These are phyloP conservation scores for Geotrichum carabidarum DNA, from an alignment of 1,139 yeast genomes.

Conservation along the genomic window DNA sequence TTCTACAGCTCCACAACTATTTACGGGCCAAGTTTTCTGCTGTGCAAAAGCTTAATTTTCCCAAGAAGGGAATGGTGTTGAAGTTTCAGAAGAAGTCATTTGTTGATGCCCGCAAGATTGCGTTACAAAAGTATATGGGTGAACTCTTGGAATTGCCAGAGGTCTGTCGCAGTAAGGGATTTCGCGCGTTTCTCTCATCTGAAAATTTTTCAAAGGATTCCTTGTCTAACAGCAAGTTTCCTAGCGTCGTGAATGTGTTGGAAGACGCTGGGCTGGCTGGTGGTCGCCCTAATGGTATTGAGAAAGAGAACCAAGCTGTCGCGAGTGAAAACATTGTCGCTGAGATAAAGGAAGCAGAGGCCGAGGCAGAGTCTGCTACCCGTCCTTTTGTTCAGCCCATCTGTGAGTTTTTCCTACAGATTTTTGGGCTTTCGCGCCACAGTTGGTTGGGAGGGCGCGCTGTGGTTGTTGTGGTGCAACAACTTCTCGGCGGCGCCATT, in stretches of 20 bases:
- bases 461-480: slow-evolving; percentile 72
- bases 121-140: slow-evolving; percentile 59
- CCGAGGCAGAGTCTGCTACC: slow-evolving; percentile 15
- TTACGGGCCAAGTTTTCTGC: slow-evolving; percentile 51
- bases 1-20: slow-evolving; percentile 64
- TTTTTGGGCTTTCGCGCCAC: slow-evolving; percentile 63
- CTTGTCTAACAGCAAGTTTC: slow-evolving; percentile 38
- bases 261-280: slow-evolving; percentile 64
- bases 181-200: slow-evolving; percentile 72
- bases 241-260: slow-evolving; percentile 38
- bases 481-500: slow-evolving; percentile 79
- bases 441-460: slow-evolving; percentile 77
- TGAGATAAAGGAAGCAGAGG: slow-evolving; percentile 17
- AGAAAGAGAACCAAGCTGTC: slow-evolving; percentile 4
- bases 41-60: slow-evolving; percentile 52
- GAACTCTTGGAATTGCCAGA: slow-evolving; percentile 55
- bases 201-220: slow-evolving; percentile 48
- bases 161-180: slow-evolving; percentile 67
- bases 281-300: slow-evolving; percentile 66
- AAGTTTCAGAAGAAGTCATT: slow-evolving; percentile 59
- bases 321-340: slow-evolving; percentile 5
- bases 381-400: slow-evolving; percentile 71
- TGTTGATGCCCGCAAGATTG: slow-evolving; percentile 58
- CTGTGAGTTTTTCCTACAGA: slow-evolving; percentile 64
- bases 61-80: slow-evolving; percentile 59